Conservation (phyloP, 805 yeast species). For the Citeromyces matritensis region DNA sequence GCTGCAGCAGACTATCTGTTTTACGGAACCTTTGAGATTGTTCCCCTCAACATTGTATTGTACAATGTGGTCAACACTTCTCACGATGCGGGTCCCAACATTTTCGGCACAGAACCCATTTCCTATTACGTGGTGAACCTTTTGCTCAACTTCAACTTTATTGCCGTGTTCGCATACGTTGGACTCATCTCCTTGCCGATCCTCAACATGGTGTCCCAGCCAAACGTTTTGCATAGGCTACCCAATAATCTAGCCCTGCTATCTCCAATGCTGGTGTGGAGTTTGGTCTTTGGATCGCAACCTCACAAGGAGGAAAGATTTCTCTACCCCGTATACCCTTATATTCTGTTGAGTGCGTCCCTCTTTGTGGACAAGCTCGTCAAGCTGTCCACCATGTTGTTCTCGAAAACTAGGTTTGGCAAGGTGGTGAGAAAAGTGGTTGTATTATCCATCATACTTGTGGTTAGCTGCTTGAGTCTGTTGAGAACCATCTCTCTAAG, state of each 20-base stretch:
- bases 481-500: constrained; percentile 47
- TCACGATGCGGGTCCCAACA: constrained; percentile 71
- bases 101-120: constrained; percentile 79
- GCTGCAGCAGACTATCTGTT: constrained; percentile 38
- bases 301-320: constrained; percentile 94
- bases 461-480: constrained; percentile 17
- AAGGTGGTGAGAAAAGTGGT: not conserved
- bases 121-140: constrained; percentile 57
- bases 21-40: constrained; percentile 46
- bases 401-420: not conserved
- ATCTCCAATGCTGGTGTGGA: constrained; percentile 53
- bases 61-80: constrained; percentile 66
- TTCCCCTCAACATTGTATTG: constrained; percentile 68
- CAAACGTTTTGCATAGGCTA: no score
- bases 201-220: constrained; percentile 12
- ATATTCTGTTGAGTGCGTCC: constrained; percentile 50
- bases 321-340: constrained; percentile 71
- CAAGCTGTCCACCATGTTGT: not conserved
- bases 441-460: not conserved
- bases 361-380: constrained; percentile 4
- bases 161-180: constrained; percentile 23
- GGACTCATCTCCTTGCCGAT: constrained; percentile 20
- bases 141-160: constrained; percentile 55
- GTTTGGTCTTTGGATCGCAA: constrained; percentile 46
- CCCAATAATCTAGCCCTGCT: constrained; percentile 4